Evolutionary conservation across 495 filamentous ascomycete species (phyloP).

Genomic region (Daldinia caldariorum): DNA sequence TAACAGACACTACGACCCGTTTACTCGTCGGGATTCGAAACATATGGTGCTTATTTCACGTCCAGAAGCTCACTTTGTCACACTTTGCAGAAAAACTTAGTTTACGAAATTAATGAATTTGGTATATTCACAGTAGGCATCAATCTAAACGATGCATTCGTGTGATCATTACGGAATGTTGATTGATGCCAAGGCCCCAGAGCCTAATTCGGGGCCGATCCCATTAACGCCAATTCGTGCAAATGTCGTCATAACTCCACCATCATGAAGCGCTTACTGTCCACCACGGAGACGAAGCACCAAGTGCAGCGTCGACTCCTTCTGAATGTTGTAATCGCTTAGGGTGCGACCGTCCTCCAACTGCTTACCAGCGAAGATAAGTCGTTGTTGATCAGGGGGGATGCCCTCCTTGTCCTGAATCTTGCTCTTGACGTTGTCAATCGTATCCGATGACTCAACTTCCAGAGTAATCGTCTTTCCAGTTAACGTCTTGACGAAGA

Average conservation of each 20-base stretch:
- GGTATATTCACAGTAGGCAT: constrained; percentile 32
- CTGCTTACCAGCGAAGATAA: constrained; percentile 93
- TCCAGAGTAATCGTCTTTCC: constrained; percentile 94
- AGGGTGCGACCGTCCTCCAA: constrained; percentile 85
- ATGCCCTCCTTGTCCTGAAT: constrained; percentile 95
- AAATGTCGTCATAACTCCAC: constrained; percentile 39
- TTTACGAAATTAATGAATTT: constrained; percentile 17
- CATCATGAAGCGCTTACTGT: constrained; percentile 59
- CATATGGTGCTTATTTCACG: too few species aligned
- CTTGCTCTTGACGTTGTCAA: constrained; percentile 92
- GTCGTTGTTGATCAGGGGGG: constrained; percentile 86
- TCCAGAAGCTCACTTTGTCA: not conserved
- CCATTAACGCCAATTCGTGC: constrained; percentile 43
- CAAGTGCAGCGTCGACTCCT: constrained; percentile 88
- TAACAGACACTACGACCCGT: too few species aligned
- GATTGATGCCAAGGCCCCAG: constrained; percentile 25
- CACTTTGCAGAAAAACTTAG: not conserved
- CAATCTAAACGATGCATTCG: constrained; percentile 24
- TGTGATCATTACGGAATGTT: constrained; percentile 28
- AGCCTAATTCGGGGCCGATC: constrained; percentile 28
- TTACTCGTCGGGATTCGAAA: too few species aligned
- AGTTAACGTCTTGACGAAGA: constrained; percentile 93
- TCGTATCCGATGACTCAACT: constrained; percentile 88
- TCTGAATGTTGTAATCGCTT: constrained; percentile 94
- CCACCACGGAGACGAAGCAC: constrained; percentile 89